Conservation (phyloP, 352 stramenopile genomes). For the Pythium diclinum region DNA sequence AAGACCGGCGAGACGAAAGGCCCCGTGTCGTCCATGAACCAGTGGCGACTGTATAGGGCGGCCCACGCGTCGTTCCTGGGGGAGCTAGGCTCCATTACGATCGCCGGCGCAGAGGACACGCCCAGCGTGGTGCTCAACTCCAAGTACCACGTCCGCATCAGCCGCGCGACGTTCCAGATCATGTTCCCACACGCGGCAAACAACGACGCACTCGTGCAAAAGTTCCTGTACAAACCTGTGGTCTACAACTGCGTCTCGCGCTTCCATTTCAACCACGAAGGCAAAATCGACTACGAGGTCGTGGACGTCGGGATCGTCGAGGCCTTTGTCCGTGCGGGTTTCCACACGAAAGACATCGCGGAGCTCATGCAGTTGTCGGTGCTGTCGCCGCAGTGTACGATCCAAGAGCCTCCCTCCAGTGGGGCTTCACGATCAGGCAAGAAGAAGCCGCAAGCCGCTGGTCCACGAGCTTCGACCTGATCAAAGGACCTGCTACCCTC, state of each 20-base stretch:
- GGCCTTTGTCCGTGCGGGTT: not conserved
- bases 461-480: not conserved
- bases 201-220: constrained; percentile 18
- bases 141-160: constrained; percentile 16
- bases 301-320: constrained; percentile 13
- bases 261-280: constrained; percentile 16
- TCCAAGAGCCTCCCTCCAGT: not conserved
- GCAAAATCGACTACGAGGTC: constrained; percentile 3
- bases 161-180: constrained; percentile 11
- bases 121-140: constrained; percentile 7
- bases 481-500: too few species aligned
- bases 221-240: constrained; percentile 16
- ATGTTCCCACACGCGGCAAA: constrained; percentile 20
- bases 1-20: not conserved
- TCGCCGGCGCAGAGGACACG: not conserved
- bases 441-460: not conserved
- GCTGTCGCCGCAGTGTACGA: not conserved
- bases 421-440: not conserved
- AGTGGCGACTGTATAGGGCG: constrained; percentile 13
- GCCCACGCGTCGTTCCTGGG: constrained; percentile 8
- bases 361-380: constrained; percentile 6
- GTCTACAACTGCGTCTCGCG: constrained; percentile 6
- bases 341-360: constrained; percentile 1
- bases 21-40: constrained; percentile 10
- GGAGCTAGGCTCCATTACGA: constrained; percentile 5